These are phyloP conservation scores for Eucalyptus fibrosa DNA, from an alignment of 345 rosid genomes.

Conservation along the genomic window DNA sequence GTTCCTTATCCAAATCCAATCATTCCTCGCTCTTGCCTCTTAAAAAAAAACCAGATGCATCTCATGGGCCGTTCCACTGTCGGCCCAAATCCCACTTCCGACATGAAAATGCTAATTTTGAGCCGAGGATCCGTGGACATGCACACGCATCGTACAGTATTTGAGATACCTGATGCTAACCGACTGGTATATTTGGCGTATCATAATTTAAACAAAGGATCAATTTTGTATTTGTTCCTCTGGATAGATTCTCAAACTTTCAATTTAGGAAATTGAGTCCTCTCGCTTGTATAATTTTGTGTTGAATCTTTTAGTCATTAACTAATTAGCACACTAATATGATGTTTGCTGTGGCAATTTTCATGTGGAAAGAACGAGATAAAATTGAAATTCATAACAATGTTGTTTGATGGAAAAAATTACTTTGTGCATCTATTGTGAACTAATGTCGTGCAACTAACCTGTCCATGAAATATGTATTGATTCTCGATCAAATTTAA, in stretches of 20 bases:
- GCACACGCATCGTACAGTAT: not conserved
- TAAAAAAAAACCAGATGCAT: not conserved
- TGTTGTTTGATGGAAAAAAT: rapidly evolving
- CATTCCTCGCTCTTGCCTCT: not conserved
- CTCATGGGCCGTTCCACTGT: not conserved
- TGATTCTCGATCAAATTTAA: not conserved
- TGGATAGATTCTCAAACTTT: not conserved
- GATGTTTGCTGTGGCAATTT: not conserved
- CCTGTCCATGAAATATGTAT: not conserved
- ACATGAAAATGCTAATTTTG: not conserved
- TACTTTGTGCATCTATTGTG: not conserved
- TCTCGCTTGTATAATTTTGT: not conserved
- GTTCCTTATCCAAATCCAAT: not conserved
- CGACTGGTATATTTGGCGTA: not conserved
- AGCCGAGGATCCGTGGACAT: not conserved
- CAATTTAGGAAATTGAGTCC: not conserved
- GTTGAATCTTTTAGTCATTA: not conserved
- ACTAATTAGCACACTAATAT: not conserved
- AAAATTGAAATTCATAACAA: not conserved
- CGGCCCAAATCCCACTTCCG: not conserved
- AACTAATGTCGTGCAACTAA: not conserved
- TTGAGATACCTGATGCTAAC: not conserved
- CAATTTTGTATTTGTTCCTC: not conserved
- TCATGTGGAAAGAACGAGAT: not conserved
- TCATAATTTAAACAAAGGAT: not conserved